phyloP scores from a whole-genome alignment of 1,139 yeast genomes.

The Pichia sp. region DNA sequence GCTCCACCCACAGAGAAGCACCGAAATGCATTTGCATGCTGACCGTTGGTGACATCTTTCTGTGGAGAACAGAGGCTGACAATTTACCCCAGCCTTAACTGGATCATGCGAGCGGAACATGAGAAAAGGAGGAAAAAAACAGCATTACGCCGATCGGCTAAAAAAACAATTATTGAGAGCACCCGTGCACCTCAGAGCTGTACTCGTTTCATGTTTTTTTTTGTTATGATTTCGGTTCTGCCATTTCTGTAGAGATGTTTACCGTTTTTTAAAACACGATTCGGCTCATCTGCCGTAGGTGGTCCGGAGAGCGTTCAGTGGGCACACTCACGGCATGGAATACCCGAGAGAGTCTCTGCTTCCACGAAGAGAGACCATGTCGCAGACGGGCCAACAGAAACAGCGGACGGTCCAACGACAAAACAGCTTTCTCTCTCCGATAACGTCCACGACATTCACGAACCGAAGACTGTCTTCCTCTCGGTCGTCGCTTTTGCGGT shows the following conservation, averaged over 20 bases:
- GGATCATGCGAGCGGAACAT: background rate
- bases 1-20: too few relatives aligned
- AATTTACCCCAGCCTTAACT: background rate
- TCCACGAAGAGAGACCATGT: constrained; percentile 5
- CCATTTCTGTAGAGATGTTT: background rate
- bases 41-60: background rate
- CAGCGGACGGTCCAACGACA: constrained; percentile 10
- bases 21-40: background rate
- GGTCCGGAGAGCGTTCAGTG: too few relatives aligned
- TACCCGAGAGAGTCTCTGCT: background rate
- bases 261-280: background rate
- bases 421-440: constrained; percentile 16
- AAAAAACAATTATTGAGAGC: background rate
- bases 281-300: background rate
- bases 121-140: background rate
- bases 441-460: constrained; percentile 1
- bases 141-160: background rate
- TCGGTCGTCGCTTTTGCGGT: constrained; percentile 10
- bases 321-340: background rate
- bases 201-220: background rate
- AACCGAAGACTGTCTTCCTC: constrained; percentile 8
- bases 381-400: constrained; percentile 1
- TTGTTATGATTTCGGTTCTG: constrained; percentile 1
- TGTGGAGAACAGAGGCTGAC: background rate
- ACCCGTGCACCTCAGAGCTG: background rate